A percentile compares a stretch with the other conserved stretches of the same genome.
phyloP scores from a whole-genome alignment of 257 asterid genomes.

The Rhazya stricta region DNA sequence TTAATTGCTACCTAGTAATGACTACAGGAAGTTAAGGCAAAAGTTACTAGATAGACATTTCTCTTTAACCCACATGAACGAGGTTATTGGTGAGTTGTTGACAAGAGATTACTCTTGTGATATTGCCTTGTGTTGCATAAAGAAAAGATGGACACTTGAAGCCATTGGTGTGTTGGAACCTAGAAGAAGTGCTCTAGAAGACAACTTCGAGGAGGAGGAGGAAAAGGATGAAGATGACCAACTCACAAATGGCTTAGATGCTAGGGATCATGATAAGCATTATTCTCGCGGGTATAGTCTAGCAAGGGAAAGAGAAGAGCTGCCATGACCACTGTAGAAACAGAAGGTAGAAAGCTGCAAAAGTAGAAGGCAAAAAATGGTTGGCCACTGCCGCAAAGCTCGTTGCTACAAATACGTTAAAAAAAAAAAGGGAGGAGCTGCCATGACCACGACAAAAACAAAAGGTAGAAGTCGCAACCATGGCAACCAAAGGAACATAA shows the following conservation, averaged over 20 bases:
- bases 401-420: no score
- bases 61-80: slow-evolving; percentile 79
- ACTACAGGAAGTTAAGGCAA: slow-evolving; percentile 78
- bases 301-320: slow-evolving; percentile 81
- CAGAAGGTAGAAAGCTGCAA: no score
- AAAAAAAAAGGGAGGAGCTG: no score
- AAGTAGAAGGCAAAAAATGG: no score
- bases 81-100: slow-evolving; percentile 73
- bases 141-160: slow-evolving; percentile 85
- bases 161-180: slow-evolving; percentile 62
- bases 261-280: slow-evolving; percentile 66
- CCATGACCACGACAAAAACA: no score
- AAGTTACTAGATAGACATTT: slow-evolving; percentile 66
- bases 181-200: slow-evolving; percentile 96
- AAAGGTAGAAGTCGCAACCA: no score
- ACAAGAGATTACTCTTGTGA: slow-evolving; percentile 90
- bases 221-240: slow-evolving; percentile 90
- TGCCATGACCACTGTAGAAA: no score
- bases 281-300: slow-evolving; percentile 68
- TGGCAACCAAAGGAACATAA: no score
- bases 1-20: slow-evolving; percentile 84
- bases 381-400: no score
- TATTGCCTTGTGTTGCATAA: slow-evolving; percentile 77
- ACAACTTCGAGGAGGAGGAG: slow-evolving; percentile 98
- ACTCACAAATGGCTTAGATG: slow-evolving; percentile 51